Evolutionary conservation across 768 basidiomycete genomes (phyloP).

Genomic region (Asterophora lycoperdoides): DNA sequence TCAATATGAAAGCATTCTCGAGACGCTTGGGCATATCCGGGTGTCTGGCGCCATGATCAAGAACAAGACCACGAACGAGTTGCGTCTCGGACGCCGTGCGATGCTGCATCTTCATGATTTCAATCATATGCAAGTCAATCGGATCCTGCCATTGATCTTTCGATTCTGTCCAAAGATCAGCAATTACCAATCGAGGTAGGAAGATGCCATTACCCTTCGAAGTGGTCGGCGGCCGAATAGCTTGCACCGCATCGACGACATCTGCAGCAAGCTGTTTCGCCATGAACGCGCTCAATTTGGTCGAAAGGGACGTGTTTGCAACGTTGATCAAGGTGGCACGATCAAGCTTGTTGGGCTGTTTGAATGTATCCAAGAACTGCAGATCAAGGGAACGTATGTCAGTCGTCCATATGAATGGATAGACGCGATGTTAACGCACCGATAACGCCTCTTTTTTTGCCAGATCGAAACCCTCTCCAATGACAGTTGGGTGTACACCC

Average conservation of each 20-base stretch:
- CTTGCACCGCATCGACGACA: slow-evolving; percentile 91
- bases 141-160: slow-evolving; percentile 76
- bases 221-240: slow-evolving; percentile 73
- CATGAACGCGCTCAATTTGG: slow-evolving; percentile 79
- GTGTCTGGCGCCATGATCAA: slow-evolving; percentile 96
- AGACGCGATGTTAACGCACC: slow-evolving; percentile 44
- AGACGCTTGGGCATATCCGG: slow-evolving; percentile 99
- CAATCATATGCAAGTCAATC: slow-evolving; percentile 98
- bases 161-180: slow-evolving; percentile 37
- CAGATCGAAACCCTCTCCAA: slow-evolving; percentile 93
- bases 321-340: slow-evolving; percentile 90
- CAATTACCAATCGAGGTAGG: slow-evolving; percentile 1
- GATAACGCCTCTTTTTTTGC: slow-evolving; percentile 93
- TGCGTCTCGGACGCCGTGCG: slow-evolving; percentile 97
- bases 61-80: slow-evolving; percentile 88
- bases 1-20: slow-evolving; percentile 93
- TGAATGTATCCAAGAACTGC: slow-evolving; percentile 92
- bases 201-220: slow-evolving; percentile 44
- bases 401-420: slow-evolving; percentile 2
- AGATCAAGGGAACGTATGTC: slow-evolving; percentile 6
- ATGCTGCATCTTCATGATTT: slow-evolving; percentile 99
- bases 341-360: slow-evolving; percentile 72
- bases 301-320: slow-evolving; percentile 92
- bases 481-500: slow-evolving; percentile 96
- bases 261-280: slow-evolving; percentile 87